Evolutionary conservation across 805 yeast genomes (phyloP), one percentile per base, ranked within the genome.

Genomic region (Candida succiphila): DNA sequence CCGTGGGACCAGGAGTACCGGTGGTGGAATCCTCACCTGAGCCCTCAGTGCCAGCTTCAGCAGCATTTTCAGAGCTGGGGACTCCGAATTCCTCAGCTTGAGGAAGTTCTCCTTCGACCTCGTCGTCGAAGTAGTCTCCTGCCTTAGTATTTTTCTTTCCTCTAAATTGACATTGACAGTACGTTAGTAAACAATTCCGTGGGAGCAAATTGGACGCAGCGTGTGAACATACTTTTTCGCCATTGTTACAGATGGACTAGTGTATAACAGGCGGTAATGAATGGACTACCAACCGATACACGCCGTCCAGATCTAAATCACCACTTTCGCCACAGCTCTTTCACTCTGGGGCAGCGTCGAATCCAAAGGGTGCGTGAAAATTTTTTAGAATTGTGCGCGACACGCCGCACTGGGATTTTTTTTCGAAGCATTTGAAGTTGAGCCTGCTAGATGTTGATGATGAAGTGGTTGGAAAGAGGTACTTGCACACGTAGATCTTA

Each of bases 121-220:
- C 85, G 21, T 82, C 92, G 37, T 83, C 94, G 92, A 92, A 83
- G 63, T 72, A 66, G 46, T 79, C 86, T 28, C 71, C 82, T 37
- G 78, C 83, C 35, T 76, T 70, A 54, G 74, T 65, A 38, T 65
- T 65, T 53, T 78, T 83, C 67, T 77, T 82, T 42, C 65, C 69
- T 48, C 72, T 75, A 46, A 54, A 19, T n/a, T 13, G 10, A 17
- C 5, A 27, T 25, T 21, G 23, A 21, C 10, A 7, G 7, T 10
- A 8, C 7, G 41, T 37, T 32, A 37, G 32, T 37, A 26, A 15
- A 8, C 10, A 21, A 8, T 21, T 8, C 23, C 7, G 7, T 21
- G 23, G 10, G 10, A 21, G 23, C 10, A 7, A 21, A 7, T 8
- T 21, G 23, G 23, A 21, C 7, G 23, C 7, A n/a, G n/a, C n/a